Evolutionary conservation across 2,329 filamentous ascomycete genomes (phyloP).

Genomic region (Sordariomycetes sp.): DNA sequence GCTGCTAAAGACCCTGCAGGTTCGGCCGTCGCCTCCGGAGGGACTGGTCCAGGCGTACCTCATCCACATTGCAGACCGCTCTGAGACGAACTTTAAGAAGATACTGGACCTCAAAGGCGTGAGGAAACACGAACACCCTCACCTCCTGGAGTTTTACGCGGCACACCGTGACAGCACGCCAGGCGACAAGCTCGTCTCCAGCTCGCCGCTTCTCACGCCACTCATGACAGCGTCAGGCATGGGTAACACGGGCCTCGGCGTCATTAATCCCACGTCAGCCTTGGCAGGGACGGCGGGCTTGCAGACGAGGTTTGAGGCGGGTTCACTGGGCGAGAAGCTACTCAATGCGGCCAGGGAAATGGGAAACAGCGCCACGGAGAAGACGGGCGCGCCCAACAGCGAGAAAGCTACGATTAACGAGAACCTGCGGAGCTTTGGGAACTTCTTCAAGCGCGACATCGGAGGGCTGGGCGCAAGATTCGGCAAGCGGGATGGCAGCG

Average conservation of each 20-base stretch:
- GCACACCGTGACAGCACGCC: constrained; percentile 67
- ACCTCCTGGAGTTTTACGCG: constrained; percentile 76
- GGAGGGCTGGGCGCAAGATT: constrained; percentile 65
- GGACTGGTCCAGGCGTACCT: constrained; percentile 94
- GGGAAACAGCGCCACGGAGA: constrained; percentile 36
- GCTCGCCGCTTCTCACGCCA: constrained; percentile 60
- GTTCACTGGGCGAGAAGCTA: constrained; percentile 74
- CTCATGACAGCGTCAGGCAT: constrained; percentile 39
- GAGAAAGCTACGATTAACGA: constrained; percentile 73
- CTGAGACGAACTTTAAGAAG: constrained; percentile 90
- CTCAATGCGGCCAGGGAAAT: constrained; percentile 84
- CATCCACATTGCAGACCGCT: constrained; percentile 90
- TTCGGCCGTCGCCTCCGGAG: constrained; percentile 82
- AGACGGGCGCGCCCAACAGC: constrained; percentile 13
- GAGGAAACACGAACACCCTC: constrained; percentile 68
- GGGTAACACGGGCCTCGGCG: constrained; percentile 22
- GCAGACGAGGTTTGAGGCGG: constrained; percentile 63
- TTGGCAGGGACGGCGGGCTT: constrained; percentile 25
- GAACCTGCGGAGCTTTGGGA: constrained; percentile 90
- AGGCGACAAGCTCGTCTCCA: constrained; percentile 60
- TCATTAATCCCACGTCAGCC: constrained; percentile 31
- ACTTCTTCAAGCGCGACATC: constrained; percentile 87
- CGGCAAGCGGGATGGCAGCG: constrained; percentile 46
- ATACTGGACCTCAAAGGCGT: constrained; percentile 94
- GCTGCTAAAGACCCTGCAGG: constrained; percentile 91